Evolutionary conservation across 352 stramenopile genomes (phyloP).

Genomic region (Blastocystis sp.): DNA sequence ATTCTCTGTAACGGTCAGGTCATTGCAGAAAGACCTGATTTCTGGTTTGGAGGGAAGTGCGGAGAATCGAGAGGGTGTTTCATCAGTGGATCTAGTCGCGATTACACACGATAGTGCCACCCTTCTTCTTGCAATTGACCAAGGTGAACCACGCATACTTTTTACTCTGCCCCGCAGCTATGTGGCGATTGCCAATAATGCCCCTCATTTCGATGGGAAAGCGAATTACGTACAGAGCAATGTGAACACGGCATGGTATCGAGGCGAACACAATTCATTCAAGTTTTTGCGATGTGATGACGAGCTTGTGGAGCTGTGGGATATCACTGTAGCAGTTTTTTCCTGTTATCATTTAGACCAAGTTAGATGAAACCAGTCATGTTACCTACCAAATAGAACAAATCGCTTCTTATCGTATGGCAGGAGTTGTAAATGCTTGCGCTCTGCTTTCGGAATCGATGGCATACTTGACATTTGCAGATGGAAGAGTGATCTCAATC

Average conservation of each 20-base stretch:
- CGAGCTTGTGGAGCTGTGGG: background rate
- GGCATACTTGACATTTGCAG: background rate
- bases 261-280: background rate
- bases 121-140: background rate
- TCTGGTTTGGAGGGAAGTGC: background rate
- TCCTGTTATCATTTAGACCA: background rate
- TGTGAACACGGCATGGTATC: background rate
- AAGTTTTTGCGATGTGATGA: constrained; percentile 13
- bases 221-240: background rate
- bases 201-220: background rate
- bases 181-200: background rate
- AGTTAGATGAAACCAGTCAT: background rate
- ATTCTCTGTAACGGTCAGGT: background rate
- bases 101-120: background rate
- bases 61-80: background rate
- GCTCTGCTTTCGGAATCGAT: background rate
- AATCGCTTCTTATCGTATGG: background rate
- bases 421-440: background rate
- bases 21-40: background rate
- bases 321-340: background rate
- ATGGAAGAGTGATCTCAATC: background rate
- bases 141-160: background rate
- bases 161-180: background rate
- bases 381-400: background rate
- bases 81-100: background rate